Conservation (phyloP, 2,329 filamentous ascomycete species). For the Endocalyx cinctus region DNA sequence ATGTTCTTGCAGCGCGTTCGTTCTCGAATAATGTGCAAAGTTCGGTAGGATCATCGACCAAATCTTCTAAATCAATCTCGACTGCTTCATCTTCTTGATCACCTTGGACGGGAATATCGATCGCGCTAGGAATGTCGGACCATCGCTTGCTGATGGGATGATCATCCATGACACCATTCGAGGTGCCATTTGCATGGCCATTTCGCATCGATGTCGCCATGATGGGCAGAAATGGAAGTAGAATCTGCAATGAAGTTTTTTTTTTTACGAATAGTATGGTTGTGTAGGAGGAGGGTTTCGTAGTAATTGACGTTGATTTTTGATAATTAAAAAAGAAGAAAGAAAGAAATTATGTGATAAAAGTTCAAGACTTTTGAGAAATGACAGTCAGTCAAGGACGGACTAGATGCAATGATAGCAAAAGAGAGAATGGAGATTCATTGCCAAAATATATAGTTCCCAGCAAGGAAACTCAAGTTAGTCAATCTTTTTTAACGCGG, state of each 20-base stretch:
- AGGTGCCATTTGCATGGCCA: conserved; percentile 38
- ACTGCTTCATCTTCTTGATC: conserved; percentile 70
- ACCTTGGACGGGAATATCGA: conserved; percentile 62
- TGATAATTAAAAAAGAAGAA: too few relatives aligned
- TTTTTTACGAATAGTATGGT: too few relatives aligned
- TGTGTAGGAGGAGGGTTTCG: too few relatives aligned
- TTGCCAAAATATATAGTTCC: too few relatives aligned
- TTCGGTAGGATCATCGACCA: conserved; percentile 91
- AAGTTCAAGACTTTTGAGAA: too few relatives aligned
- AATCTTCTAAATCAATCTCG: conserved; percentile 86
- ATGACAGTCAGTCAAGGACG: too few relatives aligned
- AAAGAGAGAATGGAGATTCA: too few relatives aligned
- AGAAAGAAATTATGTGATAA: too few relatives aligned
- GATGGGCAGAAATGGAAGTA: neutral
- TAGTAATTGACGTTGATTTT: too few relatives aligned
- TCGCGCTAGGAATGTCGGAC: conserved; percentile 59
- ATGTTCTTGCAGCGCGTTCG: conserved; percentile 82
- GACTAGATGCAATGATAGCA: too few relatives aligned
- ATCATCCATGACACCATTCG: conserved; percentile 32
- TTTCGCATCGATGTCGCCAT: conserved; percentile 28
- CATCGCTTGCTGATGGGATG: conserved; percentile 52
- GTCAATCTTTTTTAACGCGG: too few relatives aligned
- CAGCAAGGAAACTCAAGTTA: too few relatives aligned
- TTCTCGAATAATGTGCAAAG: conserved; percentile 93
- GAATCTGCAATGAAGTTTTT: neutral